Base-by-base conservation (phyloP, 805 yeast genomes). In the Pichia cephalocereana region DNA sequence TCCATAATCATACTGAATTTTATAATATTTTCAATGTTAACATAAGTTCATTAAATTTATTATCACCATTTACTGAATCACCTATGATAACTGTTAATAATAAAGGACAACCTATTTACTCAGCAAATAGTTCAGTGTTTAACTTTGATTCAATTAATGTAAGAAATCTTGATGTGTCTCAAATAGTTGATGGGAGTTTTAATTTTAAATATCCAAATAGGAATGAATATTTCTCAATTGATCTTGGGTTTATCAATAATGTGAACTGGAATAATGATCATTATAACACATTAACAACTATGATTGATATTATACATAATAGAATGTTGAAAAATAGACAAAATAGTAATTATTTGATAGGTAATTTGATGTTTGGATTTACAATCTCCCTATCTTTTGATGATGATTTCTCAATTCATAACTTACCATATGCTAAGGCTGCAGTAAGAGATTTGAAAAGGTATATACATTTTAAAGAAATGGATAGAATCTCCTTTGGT, bases 311-410 rank as follows among this genome's bases (percentile, higher is more conserved):
- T 49, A 74, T 87, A 11, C 14, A 32, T 10, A 32, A 11, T 18
- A 45, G 8, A 17, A 15, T 32, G 65, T 34, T 34, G 8, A 34
- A 34, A 34, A 9, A 23, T 23, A 23, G 17, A 8, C 17, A 34
- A 34, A 34, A 34, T 8, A 15, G 3, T 15, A 15, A 34, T 14
- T 3, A 34, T 34, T 14, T 34, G 6, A 8, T 34, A 34, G 61
- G 79, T 34, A 87, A 86, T 66, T 34, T 4, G 9, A 74, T 86
- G n/a, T 70, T 90, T 56, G 97, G 96, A 0, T 87, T 83, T 73
- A 86, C 87, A 64, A 96, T 96, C 27, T 96, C 95, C 42, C 86
- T 86, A 64, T 95, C 87, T 70, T 93, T 85, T 41, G 77, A 85
- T 45, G 85, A 83, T 68, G 82, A 82, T 23, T 23, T 23, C 58